Conservation (phyloP, 2,329 filamentous ascomycete species). For the Leptographium flavum region DNA sequence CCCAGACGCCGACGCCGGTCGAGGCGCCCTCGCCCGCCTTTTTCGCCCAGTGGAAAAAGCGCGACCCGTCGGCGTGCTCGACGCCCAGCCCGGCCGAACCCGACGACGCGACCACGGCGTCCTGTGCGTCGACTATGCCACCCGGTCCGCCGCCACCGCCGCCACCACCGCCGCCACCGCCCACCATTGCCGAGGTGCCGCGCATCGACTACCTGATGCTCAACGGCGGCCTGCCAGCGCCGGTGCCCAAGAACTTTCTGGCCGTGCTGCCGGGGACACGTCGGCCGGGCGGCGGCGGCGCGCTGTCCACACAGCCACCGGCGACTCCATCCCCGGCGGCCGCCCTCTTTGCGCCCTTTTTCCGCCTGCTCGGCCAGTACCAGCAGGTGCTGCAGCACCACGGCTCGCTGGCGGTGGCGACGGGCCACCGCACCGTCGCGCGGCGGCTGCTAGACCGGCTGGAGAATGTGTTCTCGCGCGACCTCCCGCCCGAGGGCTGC, state of each 20-base stretch:
- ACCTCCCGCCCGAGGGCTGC: slow-evolving; percentile 79
- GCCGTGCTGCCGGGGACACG: slow-evolving; percentile 37
- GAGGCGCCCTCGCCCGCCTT: slow-evolving; percentile 4
- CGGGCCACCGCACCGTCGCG: slow-evolving; percentile 89
- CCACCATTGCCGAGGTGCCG: slow-evolving; percentile 56
- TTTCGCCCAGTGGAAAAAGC: neutral
- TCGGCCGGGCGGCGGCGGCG: slow-evolving; percentile 28
- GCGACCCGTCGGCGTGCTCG: neutral
- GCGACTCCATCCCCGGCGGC: slow-evolving; percentile 10
- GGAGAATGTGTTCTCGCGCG: slow-evolving; percentile 86
- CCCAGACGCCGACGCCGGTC: slow-evolving; percentile 40
- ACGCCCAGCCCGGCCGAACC: neutral
- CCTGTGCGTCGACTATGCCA: slow-evolving; percentile 13
- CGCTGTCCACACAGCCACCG: slow-evolving; percentile 40
- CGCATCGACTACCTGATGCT: slow-evolving; percentile 86
- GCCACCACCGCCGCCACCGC: slow-evolving; percentile 63
- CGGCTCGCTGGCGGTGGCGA: slow-evolving; percentile 87
- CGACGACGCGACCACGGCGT: slow-evolving; percentile 1
- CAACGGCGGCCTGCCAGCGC: slow-evolving; percentile 64
- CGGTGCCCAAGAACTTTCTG: slow-evolving; percentile 61
- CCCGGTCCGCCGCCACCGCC: slow-evolving; percentile 50
- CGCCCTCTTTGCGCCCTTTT: slow-evolving; percentile 72
- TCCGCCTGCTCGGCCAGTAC: slow-evolving; percentile 75
- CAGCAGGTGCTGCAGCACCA: slow-evolving; percentile 65
- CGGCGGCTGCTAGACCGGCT: slow-evolving; percentile 76